A percentile compares a stretch with the other conserved stretches of the same genome.
Conservation (phyloP, 2,329 filamentous ascomycete genomes). For the Fusarium beomiforme region DNA sequence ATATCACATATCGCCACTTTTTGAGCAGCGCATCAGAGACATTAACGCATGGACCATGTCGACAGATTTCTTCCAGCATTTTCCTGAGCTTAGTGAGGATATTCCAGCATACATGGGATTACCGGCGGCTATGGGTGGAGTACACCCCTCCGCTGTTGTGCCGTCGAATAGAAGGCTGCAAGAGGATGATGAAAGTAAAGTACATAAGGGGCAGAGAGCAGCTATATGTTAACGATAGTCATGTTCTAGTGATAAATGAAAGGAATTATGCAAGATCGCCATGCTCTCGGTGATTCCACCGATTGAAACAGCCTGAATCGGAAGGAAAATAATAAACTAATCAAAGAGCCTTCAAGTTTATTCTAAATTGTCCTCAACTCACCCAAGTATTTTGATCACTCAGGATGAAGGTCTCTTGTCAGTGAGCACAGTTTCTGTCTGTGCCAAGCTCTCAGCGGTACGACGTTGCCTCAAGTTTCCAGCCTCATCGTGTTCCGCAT, state of each 20-base stretch:
- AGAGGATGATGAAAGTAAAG: neutral
- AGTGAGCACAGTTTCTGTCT: neutral
- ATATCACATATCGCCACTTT: constrained; percentile 39
- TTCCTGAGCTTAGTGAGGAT: constrained; percentile 46
- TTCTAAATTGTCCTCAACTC: too few relatives aligned
- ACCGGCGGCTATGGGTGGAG: neutral
- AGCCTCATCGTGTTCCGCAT: constrained; percentile 64
- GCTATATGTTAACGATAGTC: neutral
- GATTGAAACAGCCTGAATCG: too few relatives aligned
- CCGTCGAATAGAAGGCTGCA: neutral
- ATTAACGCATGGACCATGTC: constrained; percentile 45
- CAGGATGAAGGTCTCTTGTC: neutral
- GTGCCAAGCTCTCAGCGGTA: rapidly evolving
- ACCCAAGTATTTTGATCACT: too few relatives aligned
- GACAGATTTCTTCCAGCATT: constrained; percentile 40
- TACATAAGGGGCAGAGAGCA: neutral
- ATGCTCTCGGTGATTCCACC: neutral
- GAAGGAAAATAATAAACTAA: too few relatives aligned
- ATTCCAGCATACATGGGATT: constrained; percentile 32
- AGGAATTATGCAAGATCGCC: neutral
- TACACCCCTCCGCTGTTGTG: neutral
- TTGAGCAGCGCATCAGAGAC: constrained; percentile 41
- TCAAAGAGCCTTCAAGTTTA: too few relatives aligned
- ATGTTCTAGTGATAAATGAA: neutral
- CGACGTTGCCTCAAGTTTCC: constrained; percentile 34